Base-by-base conservation (phyloP, 352 stramenopile species). In the Pythium biforme region DNA sequence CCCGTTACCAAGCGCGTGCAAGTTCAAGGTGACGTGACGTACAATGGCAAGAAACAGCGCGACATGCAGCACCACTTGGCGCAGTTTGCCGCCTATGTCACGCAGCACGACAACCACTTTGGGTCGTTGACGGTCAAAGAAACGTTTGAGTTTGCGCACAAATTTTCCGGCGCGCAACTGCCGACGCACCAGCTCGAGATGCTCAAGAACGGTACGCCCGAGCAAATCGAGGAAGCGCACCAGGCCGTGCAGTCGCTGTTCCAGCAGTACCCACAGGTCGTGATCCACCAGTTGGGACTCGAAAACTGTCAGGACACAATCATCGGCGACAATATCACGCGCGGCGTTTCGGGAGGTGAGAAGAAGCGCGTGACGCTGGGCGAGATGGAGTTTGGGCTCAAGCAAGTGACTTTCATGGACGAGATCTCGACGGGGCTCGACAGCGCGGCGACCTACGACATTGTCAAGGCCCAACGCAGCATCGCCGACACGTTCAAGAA, bases 351-450 rank as follows among this genome's bases (percentile, higher is more conserved):
- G 11, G 89, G 89, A 40, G 89, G 89, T 23, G 89, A 97, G 72
- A 81, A 77, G 60, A 97, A 96, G 67, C 73, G 89, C 22, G 75
- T 94, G 9, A 95, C 90, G 51, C 79, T 91, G 48, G 83, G 76
- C 29, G 87, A 86, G 46, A 88, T 95, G 63, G 64, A 94, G 31
- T 73, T 95, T 23, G 91, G 81, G 22, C 39, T 90, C 65, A 83
- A 85, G 27, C 40, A 56, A 4, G 72, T 90, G n/a, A 55, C 89
- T 39, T 34, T 60, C 50, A 59, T 67, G 59, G 60, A 67, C 52
- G 60, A 67, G 52, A 61, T 67, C 41, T 57, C 60, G 5, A 68
- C 59, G 17, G 59, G 59, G 6, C 41, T 66, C 15, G 59, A 66
- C 43, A 59, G 49, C n/a, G 74, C 74, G 1, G 67, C 71, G 12